Evolutionary conservation across 176 grass and related monocot genomes (phyloP).

Genomic region (Thalia dealbata): DNA sequence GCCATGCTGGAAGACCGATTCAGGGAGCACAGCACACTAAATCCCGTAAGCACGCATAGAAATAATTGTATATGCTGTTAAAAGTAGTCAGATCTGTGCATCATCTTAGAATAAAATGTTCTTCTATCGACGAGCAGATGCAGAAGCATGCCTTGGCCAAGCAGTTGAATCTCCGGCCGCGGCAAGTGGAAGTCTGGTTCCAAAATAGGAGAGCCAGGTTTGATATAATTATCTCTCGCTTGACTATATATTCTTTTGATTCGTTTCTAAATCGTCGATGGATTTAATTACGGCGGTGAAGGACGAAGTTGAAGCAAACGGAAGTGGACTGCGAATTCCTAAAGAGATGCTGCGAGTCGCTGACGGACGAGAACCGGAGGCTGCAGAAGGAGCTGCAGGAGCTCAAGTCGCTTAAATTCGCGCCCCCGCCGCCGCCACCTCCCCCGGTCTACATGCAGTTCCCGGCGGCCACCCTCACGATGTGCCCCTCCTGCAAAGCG

Average conservation of each 20-base stretch:
- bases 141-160: constrained; percentile 19
- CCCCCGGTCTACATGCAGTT: constrained; percentile 16
- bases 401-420: constrained; percentile 9
- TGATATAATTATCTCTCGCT: too few relatives aligned
- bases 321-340: constrained; percentile 17
- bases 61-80: too few relatives aligned
- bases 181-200: constrained; percentile 28
- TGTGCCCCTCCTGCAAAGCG: constrained; percentile 24
- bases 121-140: background rate
- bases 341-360: constrained; percentile 13
- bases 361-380: constrained; percentile 22
- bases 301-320: constrained; percentile 22
- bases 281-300: background rate
- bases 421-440: background rate
- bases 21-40: constrained; percentile 11
- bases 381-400: constrained; percentile 21
- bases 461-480: background rate
- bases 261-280: background rate
- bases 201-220: constrained; percentile 29
- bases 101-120: too few relatives aligned
- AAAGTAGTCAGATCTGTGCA: too few relatives aligned
- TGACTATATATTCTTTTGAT: too few relatives aligned
- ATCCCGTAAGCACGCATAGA: constrained; percentile 1
- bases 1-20: constrained; percentile 14
- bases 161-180: constrained; percentile 21